phyloP scores from a whole-genome alignment of 306 rosid species.

The Sindora glabra region DNA sequence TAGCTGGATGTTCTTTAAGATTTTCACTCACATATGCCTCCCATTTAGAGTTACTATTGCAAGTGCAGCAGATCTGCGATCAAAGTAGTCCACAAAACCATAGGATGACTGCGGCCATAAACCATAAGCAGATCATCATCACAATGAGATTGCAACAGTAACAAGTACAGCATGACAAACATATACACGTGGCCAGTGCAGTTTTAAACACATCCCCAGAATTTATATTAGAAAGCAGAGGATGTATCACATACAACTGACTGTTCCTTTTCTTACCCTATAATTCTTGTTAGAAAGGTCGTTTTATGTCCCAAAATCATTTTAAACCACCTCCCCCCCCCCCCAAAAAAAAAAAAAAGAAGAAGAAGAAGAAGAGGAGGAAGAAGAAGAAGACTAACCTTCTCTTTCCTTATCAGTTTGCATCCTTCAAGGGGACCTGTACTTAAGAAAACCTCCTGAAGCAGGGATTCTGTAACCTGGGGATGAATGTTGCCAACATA shows the following conservation, averaged over 20 bases:
- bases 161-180: too few species aligned
- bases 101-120: conserved; percentile 69
- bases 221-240: too few species aligned
- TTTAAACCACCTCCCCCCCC: too few species aligned
- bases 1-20: conserved; percentile 3
- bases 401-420: conserved; percentile 87
- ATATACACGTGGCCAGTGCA: too few species aligned
- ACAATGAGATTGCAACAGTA: too few species aligned
- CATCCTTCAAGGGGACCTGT: conserved; percentile 92
- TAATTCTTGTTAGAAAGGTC: too few species aligned
- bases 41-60: conserved; percentile 90
- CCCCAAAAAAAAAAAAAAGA: too few species aligned
- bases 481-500: conserved; percentile 92
- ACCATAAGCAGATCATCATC: neutral
- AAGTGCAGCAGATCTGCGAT: conserved; percentile 73
- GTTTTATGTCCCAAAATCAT: too few species aligned
- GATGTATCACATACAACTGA: too few species aligned
- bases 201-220: too few species aligned
- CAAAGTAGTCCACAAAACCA: conserved; percentile 88
- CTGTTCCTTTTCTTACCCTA: too few species aligned
- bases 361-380: too few species aligned
- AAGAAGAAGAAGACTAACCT: conserved; percentile 46
- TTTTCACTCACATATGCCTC: conserved; percentile 66
- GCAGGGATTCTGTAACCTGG: conserved; percentile 76
- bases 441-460: conserved; percentile 73